Evolutionary conservation across 2,329 filamentous ascomycete genomes (phyloP).

Genomic region (Alternaria postmessia): DNA sequence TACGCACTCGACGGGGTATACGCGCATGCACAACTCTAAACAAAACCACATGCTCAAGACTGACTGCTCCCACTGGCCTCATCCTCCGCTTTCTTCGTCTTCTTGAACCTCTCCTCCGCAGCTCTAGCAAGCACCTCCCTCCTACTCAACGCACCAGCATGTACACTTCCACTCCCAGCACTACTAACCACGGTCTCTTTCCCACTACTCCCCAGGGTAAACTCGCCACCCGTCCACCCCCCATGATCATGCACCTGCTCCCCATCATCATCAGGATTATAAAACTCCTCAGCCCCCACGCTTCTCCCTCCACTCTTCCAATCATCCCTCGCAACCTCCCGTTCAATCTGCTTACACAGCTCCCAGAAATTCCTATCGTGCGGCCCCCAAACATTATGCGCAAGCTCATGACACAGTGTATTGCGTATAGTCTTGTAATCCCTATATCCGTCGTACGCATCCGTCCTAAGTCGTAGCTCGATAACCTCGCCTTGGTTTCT

Average conservation of each 20-base stretch:
- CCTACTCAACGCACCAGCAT: constrained; percentile 65
- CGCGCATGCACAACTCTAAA: not conserved
- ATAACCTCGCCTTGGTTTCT: constrained; percentile 88
- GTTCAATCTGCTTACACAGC: constrained; percentile 84
- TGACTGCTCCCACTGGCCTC: constrained; percentile 36
- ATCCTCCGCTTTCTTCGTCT: constrained; percentile 55
- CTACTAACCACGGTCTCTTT: constrained; percentile 32
- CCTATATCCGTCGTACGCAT: constrained; percentile 91
- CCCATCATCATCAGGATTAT: constrained; percentile 30
- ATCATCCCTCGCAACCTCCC: constrained; percentile 81
- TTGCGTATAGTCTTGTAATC: constrained; percentile 92
- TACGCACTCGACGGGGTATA: constrained; percentile 9
- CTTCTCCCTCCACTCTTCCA: constrained; percentile 73
- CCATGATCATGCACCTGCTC: constrained; percentile 51
- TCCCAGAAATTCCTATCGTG: constrained; percentile 93
- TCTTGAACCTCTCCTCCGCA: constrained; percentile 71
- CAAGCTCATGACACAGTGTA: constrained; percentile 93
- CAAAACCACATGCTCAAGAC: constrained; percentile 5
- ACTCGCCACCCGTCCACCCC: constrained; percentile 54
- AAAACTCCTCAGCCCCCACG: constrained; percentile 46
- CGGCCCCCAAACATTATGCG: constrained; percentile 85
- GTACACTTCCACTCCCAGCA: constrained; percentile 33
- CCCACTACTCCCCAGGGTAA: constrained; percentile 43
- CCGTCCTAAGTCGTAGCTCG: constrained; percentile 87
- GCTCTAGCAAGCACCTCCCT: constrained; percentile 79